These are phyloP conservation scores for Lactarius akahatsu DNA, from an alignment of 768 basidiomycete genomes.

Conservation along the genomic window DNA sequence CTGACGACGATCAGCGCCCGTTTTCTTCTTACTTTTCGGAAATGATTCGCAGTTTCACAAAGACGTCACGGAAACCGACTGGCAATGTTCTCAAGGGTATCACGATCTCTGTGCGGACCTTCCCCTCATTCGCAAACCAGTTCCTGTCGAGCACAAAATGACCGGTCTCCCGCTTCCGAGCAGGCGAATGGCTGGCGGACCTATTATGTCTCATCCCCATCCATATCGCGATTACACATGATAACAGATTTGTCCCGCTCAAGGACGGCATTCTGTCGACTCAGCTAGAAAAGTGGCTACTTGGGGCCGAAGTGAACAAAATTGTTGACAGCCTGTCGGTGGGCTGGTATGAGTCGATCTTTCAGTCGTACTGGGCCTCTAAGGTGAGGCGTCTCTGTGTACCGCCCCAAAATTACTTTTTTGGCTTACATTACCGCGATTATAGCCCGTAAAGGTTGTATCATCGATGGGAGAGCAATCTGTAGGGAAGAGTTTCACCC, in stretches of 20 bases:
- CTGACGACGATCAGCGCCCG: slow-evolving; percentile 31
- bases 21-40: slow-evolving; percentile 46
- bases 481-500: background rate
- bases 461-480: background rate
- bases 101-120: slow-evolving; percentile 36
- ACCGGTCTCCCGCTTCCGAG: slow-evolving; percentile 29
- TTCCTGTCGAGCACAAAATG: slow-evolving; percentile 16
- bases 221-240: slow-evolving; percentile 36
- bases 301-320: slow-evolving; percentile 58
- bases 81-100: slow-evolving; percentile 44
- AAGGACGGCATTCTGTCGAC: slow-evolving; percentile 55
- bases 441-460: slow-evolving; percentile 58
- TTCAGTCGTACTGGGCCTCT: slow-evolving; percentile 51
- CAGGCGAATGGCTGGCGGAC: background rate
- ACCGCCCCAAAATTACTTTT: too few species aligned
- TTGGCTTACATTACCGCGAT: background rate
- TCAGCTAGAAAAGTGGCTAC: slow-evolving; percentile 48
- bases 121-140: slow-evolving; percentile 31
- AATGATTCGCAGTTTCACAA: slow-evolving; percentile 47
- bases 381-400: slow-evolving; percentile 39
- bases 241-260: slow-evolving; percentile 60
- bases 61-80: slow-evolving; percentile 50
- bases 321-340: slow-evolving; percentile 41
- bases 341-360: slow-evolving; percentile 64
- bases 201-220: background rate